Conservation (phyloP, 2,329 filamentous ascomycete species). For the Ceratocystis harringtonii region DNA sequence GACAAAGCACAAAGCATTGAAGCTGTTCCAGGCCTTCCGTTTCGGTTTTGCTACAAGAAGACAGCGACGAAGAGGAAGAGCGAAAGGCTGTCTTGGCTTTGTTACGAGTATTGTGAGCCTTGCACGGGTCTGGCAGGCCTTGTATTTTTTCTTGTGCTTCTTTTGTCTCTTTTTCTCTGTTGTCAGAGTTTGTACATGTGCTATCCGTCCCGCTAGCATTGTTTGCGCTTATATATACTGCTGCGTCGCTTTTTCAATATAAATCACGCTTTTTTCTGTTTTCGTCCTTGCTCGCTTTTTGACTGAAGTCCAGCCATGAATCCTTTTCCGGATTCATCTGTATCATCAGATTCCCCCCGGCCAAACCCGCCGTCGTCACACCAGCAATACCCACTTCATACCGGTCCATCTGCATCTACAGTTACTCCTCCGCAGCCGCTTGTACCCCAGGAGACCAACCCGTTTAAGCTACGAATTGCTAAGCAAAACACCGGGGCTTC, state of each 20-base stretch:
- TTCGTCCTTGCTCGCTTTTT: background rate
- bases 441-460: conserved; percentile 7
- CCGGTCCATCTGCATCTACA: background rate
- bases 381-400: background rate
- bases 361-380: background rate
- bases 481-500: conserved; percentile 6
- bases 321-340: background rate
- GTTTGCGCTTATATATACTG: background rate
- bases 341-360: background rate
- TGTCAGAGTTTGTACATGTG: background rate
- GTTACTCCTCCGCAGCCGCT: background rate
- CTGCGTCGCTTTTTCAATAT: background rate
- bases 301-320: background rate
- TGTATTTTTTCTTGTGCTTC: background rate
- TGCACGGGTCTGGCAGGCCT: background rate
- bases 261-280: background rate
- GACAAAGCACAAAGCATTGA: too few species aligned
- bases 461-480: conserved; percentile 2
- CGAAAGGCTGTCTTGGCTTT: background rate
- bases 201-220: background rate
- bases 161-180: background rate
- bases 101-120: background rate
- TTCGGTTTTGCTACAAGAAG: background rate
- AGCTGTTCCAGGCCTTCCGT: background rate
- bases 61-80: background rate